Evolutionary conservation across 768 basidiomycete genomes (phyloP), one percentile per base, ranked within the genome.

Genomic region (Asterophora lycoperdoides): DNA sequence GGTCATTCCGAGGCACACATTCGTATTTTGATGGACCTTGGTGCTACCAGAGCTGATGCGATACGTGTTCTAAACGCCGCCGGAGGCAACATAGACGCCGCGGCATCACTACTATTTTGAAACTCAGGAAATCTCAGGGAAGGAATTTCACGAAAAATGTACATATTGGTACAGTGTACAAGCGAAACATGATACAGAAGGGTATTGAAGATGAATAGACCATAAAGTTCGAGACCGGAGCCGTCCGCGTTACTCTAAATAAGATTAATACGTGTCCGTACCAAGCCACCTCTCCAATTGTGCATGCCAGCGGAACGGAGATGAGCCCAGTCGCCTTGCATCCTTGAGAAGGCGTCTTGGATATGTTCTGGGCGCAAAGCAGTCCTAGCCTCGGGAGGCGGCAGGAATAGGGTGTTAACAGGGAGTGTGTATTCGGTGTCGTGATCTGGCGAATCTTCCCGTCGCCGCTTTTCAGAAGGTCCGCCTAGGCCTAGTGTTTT

Each of bases 321-420:
- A 58, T 90, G 86, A 2, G 83, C 74, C 82, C 89, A 89, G 53
- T 93, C 85, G 5, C 83, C 76, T 64, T 94, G 92, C 86, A 95
- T 93, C 51, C 90, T 73, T 2, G 89, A 72, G 62, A 93, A 95
- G 0, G 93, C 93, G 64, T 93, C 91, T 56, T 91, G 86, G 8
- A 95, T 91, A 60, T 95, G 93, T 49, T 90, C 84, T 0, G 92
- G 86, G 19, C 80, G 73, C 39, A 95, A 67, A 0, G 90, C 80
- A 3, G 83, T 89, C 49, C 89, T 71, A 1, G 89, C 85, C 60
- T 92, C 89, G 0, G 86, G 81, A 1, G 93, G 90, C 2, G 84
- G 82, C 28, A 93, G 68, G 66, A 94, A 93, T 37, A 95, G 60
- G 5, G 86, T 78, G 54, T 84, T 86, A 9, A 80, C 73, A 9